Evolutionary conservation across 1,284 basidiomycete genomes (phyloP), one percentile per base, ranked within the genome.

Genomic region (Apiotrichum laibachii): DNA sequence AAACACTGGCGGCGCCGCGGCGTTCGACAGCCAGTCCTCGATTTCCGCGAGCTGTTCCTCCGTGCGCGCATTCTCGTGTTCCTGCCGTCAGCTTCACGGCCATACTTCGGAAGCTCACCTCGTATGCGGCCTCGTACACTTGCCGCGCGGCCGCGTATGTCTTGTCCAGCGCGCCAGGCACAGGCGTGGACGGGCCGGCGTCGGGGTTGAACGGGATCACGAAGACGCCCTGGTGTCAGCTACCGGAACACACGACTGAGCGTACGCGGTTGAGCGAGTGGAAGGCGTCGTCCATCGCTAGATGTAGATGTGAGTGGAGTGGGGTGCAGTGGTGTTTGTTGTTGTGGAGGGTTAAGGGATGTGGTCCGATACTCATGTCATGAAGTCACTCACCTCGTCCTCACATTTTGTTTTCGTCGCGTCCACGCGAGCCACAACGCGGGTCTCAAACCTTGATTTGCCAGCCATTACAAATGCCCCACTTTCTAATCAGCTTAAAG

Each of bases 231-330:
- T 74, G 22, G 1, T n/a, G 45, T 62, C 45, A 62, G 56, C 31
- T 2, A 12, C 2, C 9, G 19, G n/a, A 16, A 11, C 16, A 0
- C 15, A 3, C 18, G 2, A 2, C n/a, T 0, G 22, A 1, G 52
- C 68, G 47, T 12, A 73, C 72, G 65, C 68, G 69, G 66, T 64
- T 72, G 9, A 72, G 49, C 3, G 72, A 72, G 42, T 72, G 69
- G 43, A 66, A 70, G 35, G 65, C 65, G 49, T 69, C 62, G 9
- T 60, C 58, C 16, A 18, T 42, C 16, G 16, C 40, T 5, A 42
- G 16, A 13, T 39, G 26, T 39, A 18, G 40, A 42, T 18, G 40
- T 15, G 8, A 18, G 40, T 42, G 16, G 16, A 18, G 40, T 22
- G 4, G 8, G 4, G 40, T 42, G 16, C 6, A 18, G 40, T 22